Evolutionary conservation across 2,329 filamentous ascomycete genomes (phyloP).

Genomic region (Calonectria pseudoreteaudii): DNA sequence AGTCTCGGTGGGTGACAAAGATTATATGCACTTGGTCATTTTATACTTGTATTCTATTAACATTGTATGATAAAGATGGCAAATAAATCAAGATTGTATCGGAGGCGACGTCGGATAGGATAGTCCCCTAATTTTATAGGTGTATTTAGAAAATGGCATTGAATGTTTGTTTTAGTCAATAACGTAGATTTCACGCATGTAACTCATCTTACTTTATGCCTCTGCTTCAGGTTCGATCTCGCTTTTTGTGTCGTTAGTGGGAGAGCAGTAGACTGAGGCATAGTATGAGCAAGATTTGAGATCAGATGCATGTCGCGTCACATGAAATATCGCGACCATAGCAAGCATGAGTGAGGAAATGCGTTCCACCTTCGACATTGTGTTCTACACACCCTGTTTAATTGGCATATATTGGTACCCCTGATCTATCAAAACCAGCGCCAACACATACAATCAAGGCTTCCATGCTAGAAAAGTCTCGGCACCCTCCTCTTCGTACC

Average conservation of each 20-base stretch:
- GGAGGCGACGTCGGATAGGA: neutral
- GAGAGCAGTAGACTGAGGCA: no score
- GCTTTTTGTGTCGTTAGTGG: no score
- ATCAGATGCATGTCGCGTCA: neutral
- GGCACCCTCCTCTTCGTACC: neutral
- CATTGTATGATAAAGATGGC: neutral
- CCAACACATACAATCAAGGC: neutral
- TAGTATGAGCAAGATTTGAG: neutral
- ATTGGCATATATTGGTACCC: neutral
- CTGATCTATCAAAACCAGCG: neutral
- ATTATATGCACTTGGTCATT: neutral
- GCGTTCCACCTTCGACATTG: neutral
- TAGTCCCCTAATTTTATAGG: neutral
- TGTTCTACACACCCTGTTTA: neutral
- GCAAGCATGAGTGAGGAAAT: neutral
- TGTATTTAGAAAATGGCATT: neutral
- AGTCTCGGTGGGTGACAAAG: neutral
- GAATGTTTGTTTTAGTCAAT: neutral
- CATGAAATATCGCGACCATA: neutral
- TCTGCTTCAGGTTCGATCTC: neutral
- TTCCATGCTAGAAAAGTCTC: neutral
- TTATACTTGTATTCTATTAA: conserved; percentile 2
- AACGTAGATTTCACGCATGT: neutral
- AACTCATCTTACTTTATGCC: neutral
- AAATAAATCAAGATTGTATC: neutral